phyloP scores from a whole-genome alignment of 2,329 filamentous ascomycete genomes.

The Massarina eburnea region DNA sequence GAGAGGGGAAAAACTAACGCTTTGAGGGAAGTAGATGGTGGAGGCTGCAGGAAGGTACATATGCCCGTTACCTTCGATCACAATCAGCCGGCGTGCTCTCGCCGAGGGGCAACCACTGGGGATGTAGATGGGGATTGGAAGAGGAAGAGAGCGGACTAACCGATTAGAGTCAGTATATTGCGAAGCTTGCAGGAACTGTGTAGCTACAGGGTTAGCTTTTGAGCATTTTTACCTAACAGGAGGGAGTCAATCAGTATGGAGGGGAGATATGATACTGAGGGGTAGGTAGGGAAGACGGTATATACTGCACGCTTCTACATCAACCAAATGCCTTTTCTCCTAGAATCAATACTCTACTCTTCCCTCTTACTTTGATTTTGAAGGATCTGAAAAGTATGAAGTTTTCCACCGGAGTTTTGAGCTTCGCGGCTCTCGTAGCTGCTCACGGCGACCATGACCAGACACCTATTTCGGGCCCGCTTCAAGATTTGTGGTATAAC shows the following conservation, averaged over 20 bases:
- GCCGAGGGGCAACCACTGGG: neutral
- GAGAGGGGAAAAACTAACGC: no score
- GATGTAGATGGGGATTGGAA: neutral
- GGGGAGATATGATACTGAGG: conserved; percentile 34
- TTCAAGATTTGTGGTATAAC: conserved; percentile 79
- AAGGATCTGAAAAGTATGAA: conserved; percentile 23
- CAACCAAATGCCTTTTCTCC: neutral
- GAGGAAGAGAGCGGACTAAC: conserved; percentile 12
- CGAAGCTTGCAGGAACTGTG: conserved; percentile 22
- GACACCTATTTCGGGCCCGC: conserved; percentile 66
- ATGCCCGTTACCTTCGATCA: no score
- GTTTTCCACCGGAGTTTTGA: conserved; percentile 24
- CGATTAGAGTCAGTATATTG: conserved; percentile 18
- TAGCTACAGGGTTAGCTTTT: conserved; percentile 29
- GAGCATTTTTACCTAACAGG: conserved; percentile 40
- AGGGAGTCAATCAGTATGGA: conserved; percentile 27
- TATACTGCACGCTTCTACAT: conserved; percentile 20
- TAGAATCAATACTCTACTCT: neutral
- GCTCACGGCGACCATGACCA: conserved; percentile 65
- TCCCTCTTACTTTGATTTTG: conserved; percentile 2
- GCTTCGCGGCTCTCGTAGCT: conserved; percentile 53
- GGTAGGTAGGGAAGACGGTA: conserved; percentile 16
- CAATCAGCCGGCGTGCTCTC: neutral
- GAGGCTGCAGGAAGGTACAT: no score
- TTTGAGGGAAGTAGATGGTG: no score